These are phyloP conservation scores for Fraxinus xanthoxyloides DNA, from an alignment of 305 asterid genomes.

Conservation along the genomic window DNA sequence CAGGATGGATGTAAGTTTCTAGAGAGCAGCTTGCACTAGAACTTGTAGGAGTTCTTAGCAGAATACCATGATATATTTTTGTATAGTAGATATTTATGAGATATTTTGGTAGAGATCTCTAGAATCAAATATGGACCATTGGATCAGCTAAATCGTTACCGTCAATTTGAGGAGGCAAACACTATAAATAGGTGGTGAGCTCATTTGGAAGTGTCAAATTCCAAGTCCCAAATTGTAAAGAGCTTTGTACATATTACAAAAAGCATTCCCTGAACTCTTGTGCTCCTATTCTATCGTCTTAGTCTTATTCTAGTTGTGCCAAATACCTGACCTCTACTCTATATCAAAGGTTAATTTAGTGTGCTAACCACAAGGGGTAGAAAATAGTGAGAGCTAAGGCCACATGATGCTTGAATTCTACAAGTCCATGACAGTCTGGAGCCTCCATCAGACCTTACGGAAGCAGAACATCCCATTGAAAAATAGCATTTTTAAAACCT, in stretches of 20 bases:
- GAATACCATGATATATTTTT: not conserved
- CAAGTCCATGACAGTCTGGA: not conserved
- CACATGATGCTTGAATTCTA: not conserved
- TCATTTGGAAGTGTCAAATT: not conserved
- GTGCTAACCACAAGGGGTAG: not conserved
- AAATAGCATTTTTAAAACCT: not conserved
- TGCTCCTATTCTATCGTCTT: not conserved
- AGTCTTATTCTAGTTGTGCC: not conserved
- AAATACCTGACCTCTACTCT: not conserved
- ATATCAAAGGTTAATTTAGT: not conserved
- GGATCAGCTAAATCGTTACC: not conserved
- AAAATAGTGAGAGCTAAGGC: not conserved
- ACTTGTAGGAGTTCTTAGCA: not conserved
- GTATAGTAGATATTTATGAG: not conserved
- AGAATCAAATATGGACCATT: not conserved
- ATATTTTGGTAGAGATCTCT: not conserved
- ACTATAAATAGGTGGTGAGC: not conserved
- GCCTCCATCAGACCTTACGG: not conserved
- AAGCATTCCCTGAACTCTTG: not conserved
- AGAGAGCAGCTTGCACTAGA: not conserved
- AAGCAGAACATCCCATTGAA: not conserved
- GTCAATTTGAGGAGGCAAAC: not conserved
- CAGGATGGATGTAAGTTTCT: too few species aligned
- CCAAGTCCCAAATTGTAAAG: not conserved
- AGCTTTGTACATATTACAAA: not conserved